Evolutionary conservation across 139 green algal genomes (phyloP).

Genomic region (Chlorella vulgaris): DNA sequence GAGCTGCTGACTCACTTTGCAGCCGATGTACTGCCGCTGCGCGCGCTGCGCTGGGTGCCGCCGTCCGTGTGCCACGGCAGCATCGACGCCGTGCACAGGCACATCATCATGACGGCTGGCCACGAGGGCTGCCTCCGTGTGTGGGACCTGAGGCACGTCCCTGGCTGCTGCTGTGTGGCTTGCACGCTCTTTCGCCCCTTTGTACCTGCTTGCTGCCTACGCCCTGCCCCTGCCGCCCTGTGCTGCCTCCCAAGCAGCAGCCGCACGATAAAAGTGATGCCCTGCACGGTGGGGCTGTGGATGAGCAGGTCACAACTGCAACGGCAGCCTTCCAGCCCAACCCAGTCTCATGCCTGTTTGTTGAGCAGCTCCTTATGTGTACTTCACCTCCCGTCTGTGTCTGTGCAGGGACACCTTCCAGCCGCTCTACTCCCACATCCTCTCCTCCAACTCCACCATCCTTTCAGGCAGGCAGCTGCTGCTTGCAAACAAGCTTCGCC

Average conservation of each 20-base stretch:
- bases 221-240: too few species aligned
- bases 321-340: too few species aligned
- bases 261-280: too few species aligned
- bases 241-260: too few species aligned
- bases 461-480: neutral
- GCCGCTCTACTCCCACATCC: slow-evolving; percentile 21
- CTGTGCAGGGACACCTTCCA: slow-evolving; percentile 29
- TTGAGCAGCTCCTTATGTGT: neutral
- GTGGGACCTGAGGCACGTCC: slow-evolving; percentile 34
- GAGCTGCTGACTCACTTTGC: slow-evolving; percentile 32
- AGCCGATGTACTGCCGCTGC: slow-evolving; percentile 35
- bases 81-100: slow-evolving; percentile 17
- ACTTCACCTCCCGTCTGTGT: neutral
- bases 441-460: slow-evolving; percentile 29
- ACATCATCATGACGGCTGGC: slow-evolving; percentile 29
- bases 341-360: neutral
- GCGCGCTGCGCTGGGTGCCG: slow-evolving; percentile 36
- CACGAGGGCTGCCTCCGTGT: slow-evolving; percentile 36
- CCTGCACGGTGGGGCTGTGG: too few species aligned
- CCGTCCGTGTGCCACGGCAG: neutral
- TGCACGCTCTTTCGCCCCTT: too few species aligned
- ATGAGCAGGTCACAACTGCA: too few species aligned
- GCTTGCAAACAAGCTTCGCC: neutral
- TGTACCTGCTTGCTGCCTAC: too few species aligned
- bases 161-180: too few species aligned